phyloP scores from a whole-genome alignment of 768 basidiomycete species.

The Trametes cinnabarina region DNA sequence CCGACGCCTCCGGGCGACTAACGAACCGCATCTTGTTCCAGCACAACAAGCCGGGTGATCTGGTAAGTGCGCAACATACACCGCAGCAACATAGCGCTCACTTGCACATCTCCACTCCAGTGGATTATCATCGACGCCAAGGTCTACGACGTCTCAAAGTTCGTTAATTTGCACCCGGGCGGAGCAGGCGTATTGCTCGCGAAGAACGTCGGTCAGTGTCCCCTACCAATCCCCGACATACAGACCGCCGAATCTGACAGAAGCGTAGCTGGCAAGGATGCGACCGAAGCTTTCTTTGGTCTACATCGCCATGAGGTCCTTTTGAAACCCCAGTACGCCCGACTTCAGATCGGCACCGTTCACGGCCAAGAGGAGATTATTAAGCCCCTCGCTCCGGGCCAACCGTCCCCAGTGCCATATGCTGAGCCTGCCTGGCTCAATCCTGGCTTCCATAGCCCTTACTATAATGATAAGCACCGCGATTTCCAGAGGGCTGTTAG shows the following conservation, averaged over 20 bases:
- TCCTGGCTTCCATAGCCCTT: conserved; percentile 67
- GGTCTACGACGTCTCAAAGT: conserved; percentile 79
- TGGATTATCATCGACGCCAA: conserved; percentile 83
- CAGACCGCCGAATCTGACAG: neutral
- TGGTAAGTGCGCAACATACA: conserved; percentile 43
- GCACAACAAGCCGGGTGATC: conserved; percentile 86
- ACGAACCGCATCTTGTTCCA: conserved; percentile 30
- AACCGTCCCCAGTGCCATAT: conserved; percentile 76
- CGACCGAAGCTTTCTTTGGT: conserved; percentile 80
- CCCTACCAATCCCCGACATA: neutral
- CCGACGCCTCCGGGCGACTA: neutral
- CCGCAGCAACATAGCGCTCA: neutral
- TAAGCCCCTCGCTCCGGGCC: conserved; percentile 53
- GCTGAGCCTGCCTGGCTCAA: conserved; percentile 83
- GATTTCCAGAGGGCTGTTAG: conserved; percentile 75
- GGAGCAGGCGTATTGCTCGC: conserved; percentile 73
- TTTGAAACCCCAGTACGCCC: conserved; percentile 65
- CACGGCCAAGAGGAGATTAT: conserved; percentile 56
- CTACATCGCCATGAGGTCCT: conserved; percentile 84
- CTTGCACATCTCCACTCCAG: conserved; percentile 32
- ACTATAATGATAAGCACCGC: conserved; percentile 72
- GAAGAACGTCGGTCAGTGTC: conserved; percentile 55
- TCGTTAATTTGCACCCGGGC: conserved; percentile 84
- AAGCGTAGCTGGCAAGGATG: conserved; percentile 61
- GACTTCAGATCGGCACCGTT: conserved; percentile 65